Base-by-base conservation (phyloP, 768 basidiomycete genomes). In the Leccinellum luteum region DNA sequence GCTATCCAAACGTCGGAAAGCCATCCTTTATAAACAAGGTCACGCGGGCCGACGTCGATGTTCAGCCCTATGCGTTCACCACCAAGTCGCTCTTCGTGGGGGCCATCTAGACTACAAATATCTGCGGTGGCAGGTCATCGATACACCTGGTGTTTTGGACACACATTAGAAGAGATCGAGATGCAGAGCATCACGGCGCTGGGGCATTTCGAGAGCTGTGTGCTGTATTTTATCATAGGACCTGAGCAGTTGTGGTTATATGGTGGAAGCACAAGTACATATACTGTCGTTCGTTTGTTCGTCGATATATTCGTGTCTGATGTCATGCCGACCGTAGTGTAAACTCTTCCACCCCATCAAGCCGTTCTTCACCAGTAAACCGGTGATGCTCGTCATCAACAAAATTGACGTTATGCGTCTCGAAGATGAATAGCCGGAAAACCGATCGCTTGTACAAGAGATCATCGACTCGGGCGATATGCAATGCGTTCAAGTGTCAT, bases 171-270 rank as follows among this genome's bases (percentile, higher is more conserved):
- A 75, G 97, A 99, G 58, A 99, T 99, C 66, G 97, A 99, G 78
- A 99, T 98, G 96, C 97, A 99, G 80, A 95, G 92, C 66, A 97
- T 97, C 71, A 98, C 96, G 38, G 97, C 97, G 14, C 79, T 99
- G 60, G 97, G 97, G 7, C 97, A 99, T 76, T 77, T 99, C 47
- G 92, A 97, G 75, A 85, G 87, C 63, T 95, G 93, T 69, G 81
- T 98, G 9, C 75, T 99, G 72, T 99, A 98, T 77, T 99, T 98
- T 72, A 98, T 99, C n/a, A n/a, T n/a, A n/a, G 94, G 97, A 99
- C 73, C 81, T 98, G 97, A 98, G 75, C 97, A 99, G 71, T n/a
- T 99, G 97, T 74, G 97, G 97, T 12, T 99, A 97, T 78, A 86
- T 90, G 6, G 82, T 98, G 60, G 97, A 97, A 75, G 97, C 96